phyloP scores from a whole-genome alignment of 176 grass and related monocot genomes.

The Thinopyrum elongatum region DNA sequence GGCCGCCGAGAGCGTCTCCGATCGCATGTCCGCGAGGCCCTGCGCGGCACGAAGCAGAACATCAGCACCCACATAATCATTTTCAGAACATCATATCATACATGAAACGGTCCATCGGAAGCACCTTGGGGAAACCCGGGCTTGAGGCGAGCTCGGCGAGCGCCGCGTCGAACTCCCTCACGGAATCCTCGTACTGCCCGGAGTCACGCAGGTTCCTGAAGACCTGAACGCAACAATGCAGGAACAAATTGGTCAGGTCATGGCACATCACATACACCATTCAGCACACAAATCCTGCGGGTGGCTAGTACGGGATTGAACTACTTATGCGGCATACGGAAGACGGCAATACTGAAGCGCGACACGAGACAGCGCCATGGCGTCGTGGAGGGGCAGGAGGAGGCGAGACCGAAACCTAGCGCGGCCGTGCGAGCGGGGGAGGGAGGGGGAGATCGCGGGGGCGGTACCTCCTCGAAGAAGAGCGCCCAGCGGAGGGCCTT shows the following conservation, averaged over 20 bases:
- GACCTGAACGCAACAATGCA: slow-evolving; percentile 44
- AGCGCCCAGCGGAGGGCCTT: slow-evolving; percentile 57
- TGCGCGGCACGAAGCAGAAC: slow-evolving; percentile 28
- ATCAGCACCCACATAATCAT: background rate
- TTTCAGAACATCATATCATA: background rate
- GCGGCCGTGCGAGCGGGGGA: background rate
- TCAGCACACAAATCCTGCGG: background rate
- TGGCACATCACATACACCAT: background rate
- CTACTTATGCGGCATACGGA: background rate
- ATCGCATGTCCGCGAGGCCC: slow-evolving; percentile 51
- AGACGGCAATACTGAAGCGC: background rate
- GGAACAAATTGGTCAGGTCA: background rate
- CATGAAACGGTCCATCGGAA: background rate
- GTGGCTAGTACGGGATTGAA: background rate
- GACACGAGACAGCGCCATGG: background rate
- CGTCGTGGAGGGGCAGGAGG: background rate
- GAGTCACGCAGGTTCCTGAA: slow-evolving; percentile 50
- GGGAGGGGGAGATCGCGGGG: slow-evolving; percentile 1
- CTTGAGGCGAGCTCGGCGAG: slow-evolving; percentile 47
- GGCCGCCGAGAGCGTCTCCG: slow-evolving; percentile 46
- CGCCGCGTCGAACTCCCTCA: slow-evolving; percentile 58
- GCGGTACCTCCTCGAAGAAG: slow-evolving; percentile 61
- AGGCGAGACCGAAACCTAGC: slow-evolving; percentile 12
- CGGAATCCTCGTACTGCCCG: slow-evolving; percentile 48
- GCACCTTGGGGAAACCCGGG: slow-evolving; percentile 66